Conservation (phyloP, 164 flowering plant species). For the Magnolia sinica region DNA sequence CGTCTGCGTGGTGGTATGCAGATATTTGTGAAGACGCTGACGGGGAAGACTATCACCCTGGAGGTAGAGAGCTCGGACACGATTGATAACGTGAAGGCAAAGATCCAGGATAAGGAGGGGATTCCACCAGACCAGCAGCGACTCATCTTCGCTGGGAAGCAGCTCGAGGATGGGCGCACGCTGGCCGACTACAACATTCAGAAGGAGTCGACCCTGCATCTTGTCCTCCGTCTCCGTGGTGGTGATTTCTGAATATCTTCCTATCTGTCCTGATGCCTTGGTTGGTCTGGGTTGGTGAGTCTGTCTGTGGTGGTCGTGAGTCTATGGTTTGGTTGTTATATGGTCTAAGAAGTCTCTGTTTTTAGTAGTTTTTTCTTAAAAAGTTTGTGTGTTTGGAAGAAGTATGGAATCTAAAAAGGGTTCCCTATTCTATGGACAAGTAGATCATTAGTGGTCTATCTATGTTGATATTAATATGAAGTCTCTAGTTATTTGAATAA, state of each 20-base stretch:
- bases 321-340: background rate
- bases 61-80: slow-evolving; percentile 24
- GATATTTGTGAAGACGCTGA: slow-evolving; percentile 18
- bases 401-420: too few relatives aligned
- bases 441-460: too few relatives aligned
- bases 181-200: slow-evolving; percentile 19
- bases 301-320: background rate
- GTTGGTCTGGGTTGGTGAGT: background rate
- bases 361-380: too few relatives aligned
- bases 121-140: slow-evolving; percentile 25
- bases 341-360: background rate
- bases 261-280: background rate
- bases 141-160: slow-evolving; percentile 17
- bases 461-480: too few relatives aligned
- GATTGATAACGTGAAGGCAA: slow-evolving; percentile 22
- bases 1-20: slow-evolving; percentile 19
- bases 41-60: slow-evolving; percentile 16
- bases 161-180: slow-evolving; percentile 20
- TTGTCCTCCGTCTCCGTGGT: slow-evolving; percentile 17
- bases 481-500: too few relatives aligned
- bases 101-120: slow-evolving; percentile 24
- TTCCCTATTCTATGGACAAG: too few relatives aligned
- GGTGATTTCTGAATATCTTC: background rate
- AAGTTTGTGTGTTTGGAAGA: too few relatives aligned
- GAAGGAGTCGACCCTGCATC: slow-evolving; percentile 22